phyloP scores from a whole-genome alignment of 495 filamentous ascomycete genomes.

The Aspergillus funiculosus region DNA sequence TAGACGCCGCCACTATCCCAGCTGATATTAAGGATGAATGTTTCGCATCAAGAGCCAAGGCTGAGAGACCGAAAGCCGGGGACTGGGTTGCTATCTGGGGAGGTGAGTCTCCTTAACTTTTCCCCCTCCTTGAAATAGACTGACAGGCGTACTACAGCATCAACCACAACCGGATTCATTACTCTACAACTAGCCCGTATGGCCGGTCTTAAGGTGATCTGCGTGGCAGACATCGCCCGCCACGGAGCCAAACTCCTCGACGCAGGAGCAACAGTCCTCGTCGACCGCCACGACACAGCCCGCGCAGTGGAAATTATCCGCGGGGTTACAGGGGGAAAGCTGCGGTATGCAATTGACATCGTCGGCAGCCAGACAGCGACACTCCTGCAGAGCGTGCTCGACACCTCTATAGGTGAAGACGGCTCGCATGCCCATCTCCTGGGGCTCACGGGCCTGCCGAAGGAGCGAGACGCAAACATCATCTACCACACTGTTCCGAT shows the following conservation, averaged over 20 bases:
- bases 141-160: slow-evolving; percentile 32
- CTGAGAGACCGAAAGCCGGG: slow-evolving; percentile 42
- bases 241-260: slow-evolving; percentile 51
- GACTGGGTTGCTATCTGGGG: slow-evolving; percentile 70
- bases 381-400: slow-evolving; percentile 44
- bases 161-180: slow-evolving; percentile 55
- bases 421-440: slow-evolving; percentile 47
- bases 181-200: slow-evolving; percentile 57
- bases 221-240: slow-evolving; percentile 54
- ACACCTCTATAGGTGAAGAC: slow-evolving; percentile 18
- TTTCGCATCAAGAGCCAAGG: slow-evolving; percentile 36
- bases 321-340: slow-evolving; percentile 43
- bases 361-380: slow-evolving; percentile 53
- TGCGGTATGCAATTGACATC: slow-evolving; percentile 60
- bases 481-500: slow-evolving; percentile 58
- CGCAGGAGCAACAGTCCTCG: slow-evolving; percentile 52
- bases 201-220: slow-evolving; percentile 51
- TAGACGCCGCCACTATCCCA: slow-evolving; percentile 38
- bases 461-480: slow-evolving; percentile 40
- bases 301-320: slow-evolving; percentile 58
- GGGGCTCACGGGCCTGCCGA: slow-evolving; percentile 57
- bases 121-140: background rate
- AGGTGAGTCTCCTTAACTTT: slow-evolving; percentile 38
- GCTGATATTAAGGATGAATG: slow-evolving; percentile 50
- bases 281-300: slow-evolving; percentile 54